Conservation (phyloP, 192 early-diverging fungal genomes). For the Coemansia sp. region DNA sequence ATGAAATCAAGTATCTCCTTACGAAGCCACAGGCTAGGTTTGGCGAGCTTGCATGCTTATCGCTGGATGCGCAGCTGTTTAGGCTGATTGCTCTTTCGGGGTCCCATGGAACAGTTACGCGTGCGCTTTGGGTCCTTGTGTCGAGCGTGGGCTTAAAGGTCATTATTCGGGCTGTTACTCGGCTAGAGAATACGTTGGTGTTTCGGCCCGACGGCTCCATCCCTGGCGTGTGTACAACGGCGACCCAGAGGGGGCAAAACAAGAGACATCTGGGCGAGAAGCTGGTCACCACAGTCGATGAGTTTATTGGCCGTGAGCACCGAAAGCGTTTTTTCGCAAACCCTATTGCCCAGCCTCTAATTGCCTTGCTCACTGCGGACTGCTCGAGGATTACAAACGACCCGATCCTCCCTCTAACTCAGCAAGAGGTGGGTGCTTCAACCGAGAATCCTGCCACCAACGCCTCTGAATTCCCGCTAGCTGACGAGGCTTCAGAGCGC, state of each 20-base stretch:
- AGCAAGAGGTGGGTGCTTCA: background rate
- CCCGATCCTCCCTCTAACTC: background rate
- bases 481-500: background rate
- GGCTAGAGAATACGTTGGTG: constrained; percentile 28
- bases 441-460: background rate
- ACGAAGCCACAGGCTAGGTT: constrained; percentile 22
- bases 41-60: constrained; percentile 20
- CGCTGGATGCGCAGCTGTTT: constrained; percentile 40
- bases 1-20: constrained; percentile 36
- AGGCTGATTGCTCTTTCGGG: constrained; percentile 46
- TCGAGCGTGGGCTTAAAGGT: background rate
- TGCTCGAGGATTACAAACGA: background rate
- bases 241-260: constrained; percentile 15
- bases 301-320: constrained; percentile 46
- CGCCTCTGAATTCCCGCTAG: background rate
- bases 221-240: constrained; percentile 25
- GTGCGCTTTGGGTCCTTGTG: constrained; percentile 21
- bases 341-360: constrained; percentile 21
- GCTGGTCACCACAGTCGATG: constrained; percentile 21
- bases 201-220: constrained; percentile 18
- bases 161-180: constrained; percentile 14
- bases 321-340: constrained; percentile 45
- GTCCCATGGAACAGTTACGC: constrained; percentile 22
- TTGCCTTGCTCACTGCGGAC: constrained; percentile 23
- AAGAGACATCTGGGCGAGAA: constrained; percentile 15